phyloP scores from a whole-genome alignment of 768 basidiomycete genomes.

The Hydnomerulius pinastri region DNA sequence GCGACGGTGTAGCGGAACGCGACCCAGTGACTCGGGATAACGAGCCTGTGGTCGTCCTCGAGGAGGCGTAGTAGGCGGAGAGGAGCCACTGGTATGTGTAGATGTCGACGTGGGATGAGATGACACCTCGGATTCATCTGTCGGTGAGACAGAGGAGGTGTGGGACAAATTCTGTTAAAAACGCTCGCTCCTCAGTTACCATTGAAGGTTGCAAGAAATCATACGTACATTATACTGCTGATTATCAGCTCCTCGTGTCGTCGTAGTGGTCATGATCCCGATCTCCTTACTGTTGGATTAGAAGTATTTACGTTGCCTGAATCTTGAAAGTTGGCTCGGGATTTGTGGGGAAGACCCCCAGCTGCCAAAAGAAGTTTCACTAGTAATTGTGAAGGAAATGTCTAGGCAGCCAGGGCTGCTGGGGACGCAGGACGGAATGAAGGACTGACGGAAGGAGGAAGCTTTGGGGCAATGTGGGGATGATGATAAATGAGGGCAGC shows the following conservation, averaged over 20 bases:
- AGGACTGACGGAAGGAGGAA: too few relatives aligned
- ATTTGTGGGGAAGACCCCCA: constrained; percentile 10
- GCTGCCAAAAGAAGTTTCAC: background rate
- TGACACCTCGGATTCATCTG: constrained; percentile 6
- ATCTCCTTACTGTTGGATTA: background rate
- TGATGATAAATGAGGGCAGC: too few relatives aligned
- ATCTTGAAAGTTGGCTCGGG: background rate
- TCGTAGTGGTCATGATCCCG: constrained; percentile 19
- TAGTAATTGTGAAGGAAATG: background rate
- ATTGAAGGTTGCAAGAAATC: constrained; percentile 1
- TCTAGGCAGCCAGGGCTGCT: background rate
- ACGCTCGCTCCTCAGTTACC: too few relatives aligned
- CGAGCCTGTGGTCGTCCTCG: constrained; percentile 43
- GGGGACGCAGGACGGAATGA: background rate
- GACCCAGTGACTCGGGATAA: constrained; percentile 61
- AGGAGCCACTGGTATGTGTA: background rate
- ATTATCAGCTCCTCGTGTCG: constrained; percentile 11
- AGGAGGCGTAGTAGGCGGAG: constrained; percentile 44
- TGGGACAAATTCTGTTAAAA: constrained; percentile 13
- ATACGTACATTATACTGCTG: constrained; percentile 21
- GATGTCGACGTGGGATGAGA: constrained; percentile 13
- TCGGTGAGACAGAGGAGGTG: constrained; percentile 6
- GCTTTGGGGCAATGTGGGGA: too few relatives aligned
- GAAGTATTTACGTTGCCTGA: background rate
- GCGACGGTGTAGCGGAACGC: constrained; percentile 74